Evolutionary conservation across 2,329 filamentous ascomycete species (phyloP).

Genomic region (Epicoccum sorghinum): DNA sequence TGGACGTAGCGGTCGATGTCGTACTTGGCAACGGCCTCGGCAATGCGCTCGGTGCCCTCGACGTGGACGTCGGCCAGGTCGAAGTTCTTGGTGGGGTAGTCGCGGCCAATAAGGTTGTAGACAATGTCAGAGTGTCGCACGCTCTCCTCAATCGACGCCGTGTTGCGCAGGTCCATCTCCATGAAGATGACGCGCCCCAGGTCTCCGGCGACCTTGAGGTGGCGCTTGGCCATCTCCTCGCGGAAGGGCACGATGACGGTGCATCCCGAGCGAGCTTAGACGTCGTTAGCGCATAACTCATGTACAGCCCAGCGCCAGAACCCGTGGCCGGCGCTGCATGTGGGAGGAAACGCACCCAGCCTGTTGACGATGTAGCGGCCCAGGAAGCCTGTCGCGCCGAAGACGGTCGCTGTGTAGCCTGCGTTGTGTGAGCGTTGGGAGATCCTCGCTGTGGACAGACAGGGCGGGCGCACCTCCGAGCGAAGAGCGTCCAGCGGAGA

Average conservation of each 20-base stretch:
- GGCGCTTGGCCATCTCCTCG: slow-evolving; percentile 97
- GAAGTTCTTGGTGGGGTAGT: slow-evolving; percentile 99
- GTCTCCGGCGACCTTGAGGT: slow-evolving; percentile 95
- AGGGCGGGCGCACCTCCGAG: slow-evolving; percentile 71
- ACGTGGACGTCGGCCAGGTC: slow-evolving; percentile 90
- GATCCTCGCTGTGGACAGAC: neutral
- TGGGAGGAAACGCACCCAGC: slow-evolving; percentile 66
- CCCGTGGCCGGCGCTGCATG: neutral
- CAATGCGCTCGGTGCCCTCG: slow-evolving; percentile 89
- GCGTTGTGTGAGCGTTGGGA: slow-evolving; percentile 41
- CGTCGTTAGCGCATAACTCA: too few relatives aligned
- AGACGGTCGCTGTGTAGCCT: slow-evolving; percentile 97
- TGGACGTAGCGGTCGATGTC: slow-evolving; percentile 97
- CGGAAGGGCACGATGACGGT: slow-evolving; percentile 92
- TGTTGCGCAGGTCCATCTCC: slow-evolving; percentile 95
- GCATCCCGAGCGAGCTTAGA: slow-evolving; percentile 83
- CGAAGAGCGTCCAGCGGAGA: slow-evolving; percentile 86
- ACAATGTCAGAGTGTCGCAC: slow-evolving; percentile 97
- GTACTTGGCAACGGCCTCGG: slow-evolving; percentile 94
- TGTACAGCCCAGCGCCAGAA: too few relatives aligned
- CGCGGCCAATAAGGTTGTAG: slow-evolving; percentile 92
- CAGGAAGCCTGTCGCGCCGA: slow-evolving; percentile 94
- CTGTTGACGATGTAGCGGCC: slow-evolving; percentile 98
- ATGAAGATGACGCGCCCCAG: slow-evolving; percentile 88
- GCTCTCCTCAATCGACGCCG: slow-evolving; percentile 92